A percentile compares a stretch with the other conserved stretches of the same genome.
Conservation (phyloP, 176 grass and related monocot genomes). For the Musa beccarii region DNA sequence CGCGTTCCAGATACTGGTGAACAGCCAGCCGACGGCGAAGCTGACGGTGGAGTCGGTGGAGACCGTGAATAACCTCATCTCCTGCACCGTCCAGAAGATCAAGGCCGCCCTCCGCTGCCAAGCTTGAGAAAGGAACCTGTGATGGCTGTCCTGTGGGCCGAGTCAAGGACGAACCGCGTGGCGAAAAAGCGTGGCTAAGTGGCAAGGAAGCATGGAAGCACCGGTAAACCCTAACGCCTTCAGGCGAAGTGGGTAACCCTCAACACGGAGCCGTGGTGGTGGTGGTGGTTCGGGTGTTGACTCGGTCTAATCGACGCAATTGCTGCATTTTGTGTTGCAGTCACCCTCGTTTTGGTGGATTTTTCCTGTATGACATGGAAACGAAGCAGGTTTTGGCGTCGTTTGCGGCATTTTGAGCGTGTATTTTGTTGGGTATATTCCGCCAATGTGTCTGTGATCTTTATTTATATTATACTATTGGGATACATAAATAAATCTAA, state of each 20-base stretch:
- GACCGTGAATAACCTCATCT: conserved; percentile 76
- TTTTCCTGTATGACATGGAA: neutral
- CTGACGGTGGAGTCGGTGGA: conserved; percentile 77
- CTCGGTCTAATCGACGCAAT: neutral
- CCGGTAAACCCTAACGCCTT: too few relatives aligned
- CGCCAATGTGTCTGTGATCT: too few relatives aligned
- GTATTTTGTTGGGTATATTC: neutral
- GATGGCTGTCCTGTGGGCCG: conserved; percentile 13
- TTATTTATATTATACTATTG: too few relatives aligned
- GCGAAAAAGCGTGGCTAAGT: conserved; percentile 5
- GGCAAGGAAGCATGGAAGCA: neutral
- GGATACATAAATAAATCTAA: too few relatives aligned
- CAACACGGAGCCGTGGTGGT: neutral
- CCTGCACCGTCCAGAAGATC: conserved; percentile 63
- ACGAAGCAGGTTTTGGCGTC: neutral
- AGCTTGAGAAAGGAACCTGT: neutral
- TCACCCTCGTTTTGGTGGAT: neutral
- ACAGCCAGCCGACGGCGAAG: conserved; percentile 75
- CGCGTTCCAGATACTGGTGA: conserved; percentile 94
- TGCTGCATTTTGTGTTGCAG: neutral
- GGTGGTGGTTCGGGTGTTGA: conserved; percentile 18
- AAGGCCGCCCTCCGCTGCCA: conserved; percentile 39
- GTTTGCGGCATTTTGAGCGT: neutral
- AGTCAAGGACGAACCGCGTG: conserved; percentile 84
- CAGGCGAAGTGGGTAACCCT: neutral